Evolutionary conservation across 2,329 filamentous ascomycete species (phyloP).

Genomic region (Elsinoe necatrix): DNA sequence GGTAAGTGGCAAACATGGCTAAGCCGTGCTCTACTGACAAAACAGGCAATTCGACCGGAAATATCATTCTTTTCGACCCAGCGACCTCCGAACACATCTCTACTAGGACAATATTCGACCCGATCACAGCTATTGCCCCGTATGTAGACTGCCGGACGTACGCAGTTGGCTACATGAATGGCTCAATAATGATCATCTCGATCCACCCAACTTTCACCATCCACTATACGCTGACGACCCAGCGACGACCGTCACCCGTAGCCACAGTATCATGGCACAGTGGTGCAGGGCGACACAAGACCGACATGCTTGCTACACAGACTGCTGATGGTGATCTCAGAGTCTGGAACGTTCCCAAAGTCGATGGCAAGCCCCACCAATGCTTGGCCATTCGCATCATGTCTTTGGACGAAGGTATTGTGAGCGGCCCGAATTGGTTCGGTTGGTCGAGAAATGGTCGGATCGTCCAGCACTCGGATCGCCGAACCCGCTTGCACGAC

Average conservation of each 20-base stretch:
- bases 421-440: constrained; percentile 83
- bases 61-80: constrained; percentile 89
- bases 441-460: constrained; percentile 97
- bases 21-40: constrained; percentile 16
- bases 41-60: constrained; percentile 81
- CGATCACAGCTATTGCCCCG: constrained; percentile 87
- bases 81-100: constrained; percentile 88
- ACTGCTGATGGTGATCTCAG: constrained; percentile 84
- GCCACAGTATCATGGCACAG: constrained; percentile 89
- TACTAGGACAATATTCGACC: constrained; percentile 84
- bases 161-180: constrained; percentile 94
- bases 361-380: constrained; percentile 55
- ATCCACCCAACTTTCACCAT: constrained; percentile 90
- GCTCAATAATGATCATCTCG: constrained; percentile 81
- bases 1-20: constrained; percentile 50
- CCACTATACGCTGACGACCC: constrained; percentile 81
- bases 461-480: constrained; percentile 63
- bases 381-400: constrained; percentile 75
- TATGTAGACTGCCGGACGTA: constrained; percentile 86
- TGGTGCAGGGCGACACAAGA: constrained; percentile 90
- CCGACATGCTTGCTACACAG: constrained; percentile 93
- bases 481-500: constrained; percentile 92
- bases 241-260: constrained; percentile 75
- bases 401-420: constrained; percentile 65
- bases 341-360: constrained; percentile 94